A percentile compares a stretch with the other conserved stretches of the same genome.
Conservation (phyloP, 441 rosid genomes). For the Arabidopsis lyrata region DNA sequence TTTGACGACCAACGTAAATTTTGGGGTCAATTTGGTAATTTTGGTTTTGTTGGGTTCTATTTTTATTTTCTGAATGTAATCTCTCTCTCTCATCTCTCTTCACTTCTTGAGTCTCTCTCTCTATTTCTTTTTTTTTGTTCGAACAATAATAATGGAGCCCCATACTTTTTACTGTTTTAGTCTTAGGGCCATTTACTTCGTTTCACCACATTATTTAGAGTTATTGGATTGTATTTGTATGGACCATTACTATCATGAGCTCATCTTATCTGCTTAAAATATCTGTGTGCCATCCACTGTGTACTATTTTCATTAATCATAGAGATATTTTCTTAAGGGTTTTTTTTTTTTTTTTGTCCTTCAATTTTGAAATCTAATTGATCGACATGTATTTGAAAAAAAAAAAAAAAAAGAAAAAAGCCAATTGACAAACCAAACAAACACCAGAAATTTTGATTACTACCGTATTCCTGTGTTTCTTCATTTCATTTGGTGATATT, state of each 20-base stretch:
- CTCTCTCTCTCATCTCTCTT: no score
- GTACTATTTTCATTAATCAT: not conserved
- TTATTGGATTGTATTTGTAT: conserved; percentile 35
- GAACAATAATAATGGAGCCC: conserved; percentile 36
- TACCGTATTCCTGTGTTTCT: not conserved
- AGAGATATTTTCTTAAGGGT: not conserved
- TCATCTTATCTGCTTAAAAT: conserved; percentile 20
- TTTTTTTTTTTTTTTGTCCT: not conserved
- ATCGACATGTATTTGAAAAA: not conserved
- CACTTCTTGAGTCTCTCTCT: no score
- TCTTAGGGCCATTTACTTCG: conserved; percentile 19
- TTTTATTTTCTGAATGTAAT: conserved; percentile 30
- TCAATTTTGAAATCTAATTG: not conserved
- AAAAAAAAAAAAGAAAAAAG: not conserved
- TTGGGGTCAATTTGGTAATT: conserved; percentile 46
- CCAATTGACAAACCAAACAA: not conserved
- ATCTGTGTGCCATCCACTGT: not conserved
- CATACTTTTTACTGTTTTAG: conserved; percentile 18
- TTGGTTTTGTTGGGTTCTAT: conserved; percentile 37
- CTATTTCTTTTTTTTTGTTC: not conserved
- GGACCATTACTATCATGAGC: conserved; percentile 40
- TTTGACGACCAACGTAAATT: conserved; percentile 9
- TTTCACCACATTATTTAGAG: not conserved
- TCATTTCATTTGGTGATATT: not conserved
- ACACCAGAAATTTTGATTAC: not conserved